Conservation (phyloP, 352 stramenopile genomes). For the Phytophthora litchii region DNA sequence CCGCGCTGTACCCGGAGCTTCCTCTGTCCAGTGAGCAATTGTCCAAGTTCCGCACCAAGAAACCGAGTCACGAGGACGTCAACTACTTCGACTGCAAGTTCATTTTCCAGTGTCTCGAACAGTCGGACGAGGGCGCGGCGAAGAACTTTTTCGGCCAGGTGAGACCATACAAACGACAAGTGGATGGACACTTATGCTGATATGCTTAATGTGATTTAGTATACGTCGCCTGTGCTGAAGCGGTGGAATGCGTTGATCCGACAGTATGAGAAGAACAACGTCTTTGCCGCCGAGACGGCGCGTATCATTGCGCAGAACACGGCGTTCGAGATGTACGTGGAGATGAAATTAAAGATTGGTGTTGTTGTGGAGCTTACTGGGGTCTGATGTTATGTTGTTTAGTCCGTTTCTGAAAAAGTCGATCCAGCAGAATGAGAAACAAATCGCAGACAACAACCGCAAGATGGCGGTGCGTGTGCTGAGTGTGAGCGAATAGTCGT, state of each 20-base stretch:
- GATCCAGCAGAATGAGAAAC: conserved; percentile 84
- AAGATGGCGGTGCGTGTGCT: conserved; percentile 57
- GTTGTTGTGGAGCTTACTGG: conserved; percentile 10
- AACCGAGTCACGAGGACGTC: conserved; percentile 58
- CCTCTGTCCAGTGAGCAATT: conserved; percentile 52
- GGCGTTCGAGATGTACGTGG: conserved; percentile 73
- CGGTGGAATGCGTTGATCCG: conserved; percentile 69
- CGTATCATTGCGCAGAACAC: conserved; percentile 79
- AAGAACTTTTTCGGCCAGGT: conserved; percentile 87
- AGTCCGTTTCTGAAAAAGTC: conserved; percentile 81
- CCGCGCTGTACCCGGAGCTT: conserved; percentile 57
- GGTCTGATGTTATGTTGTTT: conserved; percentile 6
- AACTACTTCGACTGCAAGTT: conserved; percentile 85
- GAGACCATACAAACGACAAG: neutral
- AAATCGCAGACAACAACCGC: conserved; percentile 78
- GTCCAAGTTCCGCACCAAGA: conserved; percentile 50
- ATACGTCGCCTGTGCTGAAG: conserved; percentile 77
- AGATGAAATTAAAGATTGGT: neutral
- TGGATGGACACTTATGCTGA: neutral
- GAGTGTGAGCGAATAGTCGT: neutral
- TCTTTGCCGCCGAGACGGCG: conserved; percentile 76
- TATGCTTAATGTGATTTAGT: conserved; percentile 37
- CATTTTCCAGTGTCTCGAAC: conserved; percentile 60
- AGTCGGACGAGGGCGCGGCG: conserved; percentile 57
- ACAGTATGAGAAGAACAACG: conserved; percentile 81